Percentiles rank a stretch among this genome's conserved stretches.
These are phyloP conservation scores for Geotrichum bryndzae DNA, from an alignment of 1,139 yeast species.

Conservation along the genomic window DNA sequence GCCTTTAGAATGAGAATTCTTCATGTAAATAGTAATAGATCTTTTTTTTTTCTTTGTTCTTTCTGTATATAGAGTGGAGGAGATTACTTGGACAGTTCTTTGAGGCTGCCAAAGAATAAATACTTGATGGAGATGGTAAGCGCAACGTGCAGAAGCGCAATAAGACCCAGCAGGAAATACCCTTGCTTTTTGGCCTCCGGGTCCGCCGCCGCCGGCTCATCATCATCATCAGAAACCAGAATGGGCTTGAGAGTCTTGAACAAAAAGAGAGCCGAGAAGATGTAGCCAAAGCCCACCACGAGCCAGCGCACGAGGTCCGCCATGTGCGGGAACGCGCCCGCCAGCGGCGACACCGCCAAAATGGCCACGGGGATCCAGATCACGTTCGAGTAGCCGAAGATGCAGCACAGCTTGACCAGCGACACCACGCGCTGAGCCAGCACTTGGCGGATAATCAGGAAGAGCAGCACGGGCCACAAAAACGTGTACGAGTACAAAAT, in stretches of 20 bases:
- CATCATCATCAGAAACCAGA: conserved; percentile 30
- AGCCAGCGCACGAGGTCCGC: conserved; percentile 38
- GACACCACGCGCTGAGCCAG: conserved; percentile 25
- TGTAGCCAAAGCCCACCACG: conserved; percentile 35
- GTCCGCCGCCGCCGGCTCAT: conserved; percentile 28
- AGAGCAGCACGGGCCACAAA: conserved; percentile 51
- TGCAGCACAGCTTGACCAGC: conserved; percentile 45
- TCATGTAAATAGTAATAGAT: background rate
- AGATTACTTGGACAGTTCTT: conserved; percentile 2
- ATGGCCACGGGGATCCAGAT: conserved; percentile 76
- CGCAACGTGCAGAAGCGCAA: conserved; percentile 35
- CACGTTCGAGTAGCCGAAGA: conserved; percentile 74
- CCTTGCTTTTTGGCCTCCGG: conserved; percentile 31
- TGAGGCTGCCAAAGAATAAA: conserved; percentile 30
- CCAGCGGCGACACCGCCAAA: conserved; percentile 42
- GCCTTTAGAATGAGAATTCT: background rate
- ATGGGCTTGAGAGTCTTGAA: conserved; percentile 35
- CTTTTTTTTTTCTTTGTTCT: background rate
- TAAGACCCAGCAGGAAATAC: conserved; percentile 30
- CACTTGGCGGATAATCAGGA: conserved; percentile 43
- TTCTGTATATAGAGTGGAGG: too few species aligned
- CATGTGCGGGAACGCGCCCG: conserved; percentile 31
- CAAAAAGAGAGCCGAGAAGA: conserved; percentile 36
- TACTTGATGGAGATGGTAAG: conserved; percentile 38
- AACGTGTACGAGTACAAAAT: conserved; percentile 70